Base-by-base conservation (phyloP, 2,329 filamentous ascomycete species). In the Cordyceps sp. region DNA sequence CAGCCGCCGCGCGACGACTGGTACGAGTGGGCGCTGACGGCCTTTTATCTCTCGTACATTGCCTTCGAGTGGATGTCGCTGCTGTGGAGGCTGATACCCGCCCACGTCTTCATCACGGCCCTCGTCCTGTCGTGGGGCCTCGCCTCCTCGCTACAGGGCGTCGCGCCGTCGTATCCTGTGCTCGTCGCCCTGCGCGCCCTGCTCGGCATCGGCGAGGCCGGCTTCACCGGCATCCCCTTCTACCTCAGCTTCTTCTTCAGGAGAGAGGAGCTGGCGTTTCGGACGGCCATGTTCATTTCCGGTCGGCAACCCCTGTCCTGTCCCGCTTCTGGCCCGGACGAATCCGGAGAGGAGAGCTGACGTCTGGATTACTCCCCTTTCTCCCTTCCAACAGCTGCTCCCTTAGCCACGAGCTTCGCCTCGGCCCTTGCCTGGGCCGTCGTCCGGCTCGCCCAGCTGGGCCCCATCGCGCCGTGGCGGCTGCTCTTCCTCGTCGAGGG, bases 281-380 rank as follows among this genome's bases (percentile, higher is more conserved):
- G 86, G 24, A 90, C 81, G 0, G 86, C 84, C 16, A 66, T 93
- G 2, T 92, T 93, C 54, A 76, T 94, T 33, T 85, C 82, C 1
- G 82, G 61, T 65, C 45, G 34, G 35, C 10, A 4, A 9, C 10
- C 10, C 4, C 13, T 4, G 10, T 7, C 4, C 13, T 12, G n/a
- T 9, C 23, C 5, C 7, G 12, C 10, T 9, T 12, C 5, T 6
- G 14, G 13, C 14, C 9, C 5, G 10, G 14, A 17, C 3, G 15
- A 17, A 27, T n/a, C n/a, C 10, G n/a, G 23, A 10, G 23, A 10
- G 23, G 12, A 13, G 12, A 24, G 12, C 12, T 25, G 23, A 13
- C 12, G n/a, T n/a, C n/a, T 12, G 13, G 6, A 25, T 25, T 2
- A 16, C n/a, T n/a, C n/a, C n/a, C n/a, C n/a, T n/a, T n/a, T n/a